A percentile compares a stretch with the other conserved stretches of the same genome.
Conservation (phyloP, 106 monocot genomes). For the Hemerocallis citrina region DNA sequence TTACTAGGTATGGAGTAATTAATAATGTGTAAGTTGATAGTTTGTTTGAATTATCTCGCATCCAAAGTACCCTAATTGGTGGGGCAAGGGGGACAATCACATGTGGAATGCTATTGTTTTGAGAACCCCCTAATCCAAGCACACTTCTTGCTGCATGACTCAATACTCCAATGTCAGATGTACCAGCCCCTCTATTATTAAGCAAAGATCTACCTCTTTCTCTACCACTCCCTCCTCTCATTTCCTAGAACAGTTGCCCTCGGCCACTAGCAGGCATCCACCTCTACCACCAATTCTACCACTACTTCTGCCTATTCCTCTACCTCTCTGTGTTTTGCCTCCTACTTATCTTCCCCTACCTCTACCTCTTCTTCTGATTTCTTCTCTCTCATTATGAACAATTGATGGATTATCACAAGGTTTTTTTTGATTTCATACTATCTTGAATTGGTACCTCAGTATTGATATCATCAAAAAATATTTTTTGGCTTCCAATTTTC, state of each 20-base stretch:
- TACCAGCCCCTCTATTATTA: conserved; percentile 14
- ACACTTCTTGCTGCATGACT: conserved; percentile 75
- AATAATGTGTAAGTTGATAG: too few species aligned
- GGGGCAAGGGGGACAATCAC: neutral
- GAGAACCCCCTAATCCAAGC: too few species aligned
- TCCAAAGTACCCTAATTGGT: neutral
- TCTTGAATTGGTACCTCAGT: too few species aligned
- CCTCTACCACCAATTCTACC: too few species aligned
- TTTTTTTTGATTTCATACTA: neutral
- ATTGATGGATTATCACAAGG: neutral
- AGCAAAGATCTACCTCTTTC: neutral
- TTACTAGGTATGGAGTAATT: too few species aligned
- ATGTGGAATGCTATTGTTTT: too few species aligned
- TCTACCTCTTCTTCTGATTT: neutral
- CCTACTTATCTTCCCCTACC: neutral
- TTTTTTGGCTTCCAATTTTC: neutral
- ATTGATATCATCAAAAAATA: neutral
- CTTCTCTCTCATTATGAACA: neutral
- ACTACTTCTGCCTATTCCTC: neutral
- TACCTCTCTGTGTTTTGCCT: neutral
- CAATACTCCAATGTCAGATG: conserved; percentile 78
- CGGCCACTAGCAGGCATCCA: too few species aligned
- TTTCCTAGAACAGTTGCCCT: too few species aligned
- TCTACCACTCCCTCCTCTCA: neutral
- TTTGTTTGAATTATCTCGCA: too few species aligned